Evolutionary conservation across 1,284 basidiomycete species (phyloP).

Genomic region (Apiotrichum siamense): DNA sequence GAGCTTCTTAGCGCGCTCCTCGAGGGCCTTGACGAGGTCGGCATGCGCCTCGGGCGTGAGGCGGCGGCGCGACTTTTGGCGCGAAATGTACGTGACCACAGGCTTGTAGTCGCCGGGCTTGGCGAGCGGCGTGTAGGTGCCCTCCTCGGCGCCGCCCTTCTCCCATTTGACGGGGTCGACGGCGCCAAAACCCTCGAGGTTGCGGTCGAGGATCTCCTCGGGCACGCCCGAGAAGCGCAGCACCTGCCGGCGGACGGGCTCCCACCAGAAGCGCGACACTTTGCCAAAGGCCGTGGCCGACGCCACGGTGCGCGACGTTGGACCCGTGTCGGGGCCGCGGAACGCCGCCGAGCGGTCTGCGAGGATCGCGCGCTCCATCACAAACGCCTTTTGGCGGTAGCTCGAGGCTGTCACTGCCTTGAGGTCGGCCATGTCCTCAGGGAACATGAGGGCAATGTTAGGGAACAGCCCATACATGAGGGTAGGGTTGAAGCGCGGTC

Average conservation of each 20-base stretch:
- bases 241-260: slow-evolving; percentile 57
- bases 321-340: slow-evolving; percentile 58
- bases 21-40: slow-evolving; percentile 55
- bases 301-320: slow-evolving; percentile 59
- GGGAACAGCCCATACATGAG: slow-evolving; percentile 45
- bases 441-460: slow-evolving; percentile 56
- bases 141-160: slow-evolving; percentile 28
- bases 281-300: slow-evolving; percentile 48
- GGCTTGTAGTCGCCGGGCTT: slow-evolving; percentile 46
- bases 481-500: slow-evolving; percentile 43
- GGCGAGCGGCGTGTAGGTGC: slow-evolving; percentile 20
- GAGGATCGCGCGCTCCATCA: slow-evolving; percentile 52
- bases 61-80: slow-evolving; percentile 58
- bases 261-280: slow-evolving; percentile 60
- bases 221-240: slow-evolving; percentile 59
- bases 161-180: slow-evolving; percentile 29
- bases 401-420: slow-evolving; percentile 37
- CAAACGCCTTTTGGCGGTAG: slow-evolving; percentile 46
- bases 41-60: slow-evolving; percentile 59
- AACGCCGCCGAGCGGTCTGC: slow-evolving; percentile 68
- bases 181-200: slow-evolving; percentile 43
- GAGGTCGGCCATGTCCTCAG: slow-evolving; percentile 61
- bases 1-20: slow-evolving; percentile 54
- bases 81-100: slow-evolving; percentile 67
- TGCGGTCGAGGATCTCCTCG: slow-evolving; percentile 40